Base-by-base conservation (phyloP, 2,329 filamentous ascomycete genomes). In the Ramichloridium luteum region DNA sequence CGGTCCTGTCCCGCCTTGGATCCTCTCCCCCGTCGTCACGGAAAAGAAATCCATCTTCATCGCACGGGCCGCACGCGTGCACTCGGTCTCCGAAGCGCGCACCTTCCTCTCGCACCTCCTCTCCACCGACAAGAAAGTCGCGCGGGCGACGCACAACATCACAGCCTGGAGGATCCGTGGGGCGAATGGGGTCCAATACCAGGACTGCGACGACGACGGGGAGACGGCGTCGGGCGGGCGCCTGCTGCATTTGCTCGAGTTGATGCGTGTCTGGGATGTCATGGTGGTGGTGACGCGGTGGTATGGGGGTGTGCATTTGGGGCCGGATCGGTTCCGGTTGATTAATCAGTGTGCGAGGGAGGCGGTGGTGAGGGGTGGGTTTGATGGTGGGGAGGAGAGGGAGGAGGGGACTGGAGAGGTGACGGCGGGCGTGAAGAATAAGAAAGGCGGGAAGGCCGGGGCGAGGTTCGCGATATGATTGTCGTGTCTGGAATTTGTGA, bases 191-290 rank as follows among this genome's bases (percentile, higher is more conserved):
- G 47, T 47, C 26, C 47, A 50, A n/a, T 84, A 77, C 45, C 86
- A 96, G 56, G 90, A 98, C 58, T 94, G 79, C 51, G 82, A 98
- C 48, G 90, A 98, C 49, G 90, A 98, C 54, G 90, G 90, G 2
- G 90, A 98, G 66, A 81, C 81, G 15, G 90, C 90, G 4, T 90
- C 90, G 0, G 90, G 90, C 1, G 77, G 80, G 0, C 69, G 90
- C 25, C 58, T 98, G 50, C 59, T 96, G 38, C 84, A 93, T 60
- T 63, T 98, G 16, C 79, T 98, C 76, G 85, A 94, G 62, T 60
- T 93, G 39, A 94, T 94, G 82, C 82, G 86, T 50, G 67, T 92
- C 8, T 94, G 86, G 85, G 74, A 92, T 56, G 78, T 80, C 11
- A 78, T 96, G 63, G 84, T 98, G 0, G 79, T 98, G 3, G 88